A percentile compares a stretch with the other conserved stretches of the same genome.
phyloP scores from a whole-genome alignment of 805 yeast genomes.

The Candida schatavii region DNA sequence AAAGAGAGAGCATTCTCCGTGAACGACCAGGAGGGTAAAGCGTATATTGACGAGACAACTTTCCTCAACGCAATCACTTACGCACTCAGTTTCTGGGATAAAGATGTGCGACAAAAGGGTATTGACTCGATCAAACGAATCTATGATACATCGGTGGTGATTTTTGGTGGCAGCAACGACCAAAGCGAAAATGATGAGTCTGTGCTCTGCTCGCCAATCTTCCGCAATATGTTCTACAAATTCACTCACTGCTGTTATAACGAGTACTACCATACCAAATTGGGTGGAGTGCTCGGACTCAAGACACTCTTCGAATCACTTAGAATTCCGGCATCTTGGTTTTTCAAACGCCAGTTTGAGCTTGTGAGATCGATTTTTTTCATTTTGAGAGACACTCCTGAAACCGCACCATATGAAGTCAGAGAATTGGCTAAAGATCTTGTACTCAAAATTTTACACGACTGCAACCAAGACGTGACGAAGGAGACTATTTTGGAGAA shows the following conservation, averaged over 20 bases:
- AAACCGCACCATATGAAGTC: conserved; percentile 81
- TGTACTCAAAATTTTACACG: conserved; percentile 58
- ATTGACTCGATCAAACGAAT: conserved; percentile 61
- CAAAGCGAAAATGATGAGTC: conserved; percentile 55
- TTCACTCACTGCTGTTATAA: conserved; percentile 91
- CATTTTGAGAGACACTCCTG: conserved; percentile 85
- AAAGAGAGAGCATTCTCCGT: conserved; percentile 69
- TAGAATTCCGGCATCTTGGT: conserved; percentile 67
- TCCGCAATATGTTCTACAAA: conserved; percentile 72
- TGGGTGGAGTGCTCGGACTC: conserved; percentile 87
- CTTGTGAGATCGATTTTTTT: conserved; percentile 83
- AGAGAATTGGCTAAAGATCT: conserved; percentile 67
- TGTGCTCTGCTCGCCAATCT: conserved; percentile 69
- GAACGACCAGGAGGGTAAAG: conserved; percentile 75
- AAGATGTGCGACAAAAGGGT: conserved; percentile 70
- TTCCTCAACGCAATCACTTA: conserved; percentile 72
- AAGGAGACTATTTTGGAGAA: conserved; percentile 64
- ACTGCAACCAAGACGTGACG: conserved; percentile 60
- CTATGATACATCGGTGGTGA: conserved; percentile 54
- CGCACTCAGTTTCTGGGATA: conserved; percentile 76
- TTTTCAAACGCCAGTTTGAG: conserved; percentile 76
- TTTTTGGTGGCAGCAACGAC: conserved; percentile 71
- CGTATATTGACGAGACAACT: conserved; percentile 64
- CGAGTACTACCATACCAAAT: conserved; percentile 78
- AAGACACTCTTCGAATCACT: conserved; percentile 68